These are phyloP conservation scores for Solanum peruvianum DNA, from an alignment of 257 asterid genomes.

Conservation along the genomic window DNA sequence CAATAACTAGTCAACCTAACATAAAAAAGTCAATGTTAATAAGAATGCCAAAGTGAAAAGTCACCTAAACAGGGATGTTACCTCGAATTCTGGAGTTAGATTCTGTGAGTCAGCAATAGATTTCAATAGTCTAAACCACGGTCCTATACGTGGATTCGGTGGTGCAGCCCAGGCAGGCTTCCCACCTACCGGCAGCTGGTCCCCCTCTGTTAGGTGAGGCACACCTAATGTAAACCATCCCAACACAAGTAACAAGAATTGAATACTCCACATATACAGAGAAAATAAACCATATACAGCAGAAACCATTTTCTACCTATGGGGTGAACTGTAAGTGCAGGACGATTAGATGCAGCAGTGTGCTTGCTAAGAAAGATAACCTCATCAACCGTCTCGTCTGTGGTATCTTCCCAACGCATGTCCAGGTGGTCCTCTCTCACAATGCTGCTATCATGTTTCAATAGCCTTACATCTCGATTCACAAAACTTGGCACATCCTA, in stretches of 20 bases:
- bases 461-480: conserved; percentile 21
- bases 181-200: conserved; percentile 15
- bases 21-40: background rate
- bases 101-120: conserved; percentile 16
- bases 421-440: conserved; percentile 24
- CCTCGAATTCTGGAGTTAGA: conserved; percentile 25
- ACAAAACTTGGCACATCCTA: conserved; percentile 20
- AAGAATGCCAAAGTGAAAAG: background rate
- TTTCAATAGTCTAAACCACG: conserved; percentile 26
- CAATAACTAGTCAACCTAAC: background rate
- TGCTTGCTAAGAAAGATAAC: conserved; percentile 28
- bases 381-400: conserved; percentile 17
- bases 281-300: background rate
- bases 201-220: conserved; percentile 24
- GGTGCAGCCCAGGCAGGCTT: conserved; percentile 34
- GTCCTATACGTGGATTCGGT: conserved; percentile 27
- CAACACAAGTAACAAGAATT: background rate
- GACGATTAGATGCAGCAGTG: conserved; percentile 22
- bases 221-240: conserved; percentile 8
- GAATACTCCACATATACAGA: background rate
- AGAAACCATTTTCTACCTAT: conserved; percentile 9
- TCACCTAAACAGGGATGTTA: background rate
- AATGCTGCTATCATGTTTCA: conserved; percentile 16
- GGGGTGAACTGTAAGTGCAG: conserved; percentile 27
- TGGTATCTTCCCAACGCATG: conserved; percentile 19